phyloP scores from a whole-genome alignment of 2,329 filamentous ascomycete genomes.

The Aspergillus caelatus region DNA sequence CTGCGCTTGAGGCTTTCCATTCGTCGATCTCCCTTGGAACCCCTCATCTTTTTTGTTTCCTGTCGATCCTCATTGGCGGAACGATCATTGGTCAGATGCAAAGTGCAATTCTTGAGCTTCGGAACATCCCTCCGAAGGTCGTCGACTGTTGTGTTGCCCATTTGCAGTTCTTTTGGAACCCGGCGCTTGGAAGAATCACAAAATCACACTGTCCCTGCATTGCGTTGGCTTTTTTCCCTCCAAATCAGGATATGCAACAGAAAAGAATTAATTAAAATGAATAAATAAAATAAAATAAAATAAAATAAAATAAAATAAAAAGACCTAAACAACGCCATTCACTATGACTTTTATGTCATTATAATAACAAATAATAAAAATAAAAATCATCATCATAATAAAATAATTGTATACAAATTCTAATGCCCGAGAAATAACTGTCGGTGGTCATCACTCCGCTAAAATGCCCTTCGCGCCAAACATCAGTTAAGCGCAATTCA shows the following conservation, averaged over 20 bases:
- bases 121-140: background rate
- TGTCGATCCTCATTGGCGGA: background rate
- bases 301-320: background rate
- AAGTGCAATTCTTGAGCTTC: background rate
- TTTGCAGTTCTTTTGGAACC: background rate
- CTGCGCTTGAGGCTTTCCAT: conserved; percentile 12
- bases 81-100: background rate
- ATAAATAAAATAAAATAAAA: background rate
- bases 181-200: background rate
- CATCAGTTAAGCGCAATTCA: background rate
- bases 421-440: background rate
- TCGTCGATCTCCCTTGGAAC: conserved; percentile 14
- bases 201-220: conserved; percentile 1
- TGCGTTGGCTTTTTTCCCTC: background rate
- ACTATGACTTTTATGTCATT: background rate
- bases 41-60: background rate
- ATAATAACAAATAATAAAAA: background rate
- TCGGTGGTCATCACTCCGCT: too few relatives aligned
- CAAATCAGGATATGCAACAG: background rate
- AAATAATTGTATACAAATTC: background rate
- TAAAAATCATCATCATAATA: background rate
- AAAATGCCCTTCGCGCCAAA: background rate
- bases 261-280: background rate
- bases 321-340: background rate
- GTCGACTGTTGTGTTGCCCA: background rate